Evolutionary conservation across 2,329 filamentous ascomycete species (phyloP).

Genomic region (Trichoderma sp.): DNA sequence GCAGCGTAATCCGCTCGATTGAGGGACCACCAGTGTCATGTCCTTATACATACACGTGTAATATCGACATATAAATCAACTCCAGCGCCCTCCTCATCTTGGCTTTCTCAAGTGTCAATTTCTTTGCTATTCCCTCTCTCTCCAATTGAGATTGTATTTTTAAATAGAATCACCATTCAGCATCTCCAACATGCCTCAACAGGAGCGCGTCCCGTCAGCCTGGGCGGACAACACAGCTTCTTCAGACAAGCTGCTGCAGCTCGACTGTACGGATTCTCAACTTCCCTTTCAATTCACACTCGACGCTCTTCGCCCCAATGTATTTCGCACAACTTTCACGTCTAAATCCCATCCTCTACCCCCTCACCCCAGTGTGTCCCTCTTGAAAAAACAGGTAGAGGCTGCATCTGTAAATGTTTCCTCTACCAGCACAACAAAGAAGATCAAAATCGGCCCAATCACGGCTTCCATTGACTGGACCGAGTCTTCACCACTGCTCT

Average conservation of each 20-base stretch:
- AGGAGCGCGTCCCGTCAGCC: slow-evolving; percentile 29
- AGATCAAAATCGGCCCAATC: slow-evolving; percentile 48
- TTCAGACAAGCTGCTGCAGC: slow-evolving; percentile 23
- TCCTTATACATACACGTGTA: slow-evolving; percentile 1
- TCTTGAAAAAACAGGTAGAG: slow-evolving; percentile 38
- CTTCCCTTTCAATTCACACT: slow-evolving; percentile 58
- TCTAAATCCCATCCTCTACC: slow-evolving; percentile 61
- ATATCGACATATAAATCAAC: not conserved
- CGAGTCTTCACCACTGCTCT: slow-evolving; percentile 53
- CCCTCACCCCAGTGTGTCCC: slow-evolving; percentile 59
- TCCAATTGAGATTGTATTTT: not conserved
- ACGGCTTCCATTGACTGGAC: slow-evolving; percentile 59
- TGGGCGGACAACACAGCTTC: slow-evolving; percentile 32
- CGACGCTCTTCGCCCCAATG: slow-evolving; percentile 57
- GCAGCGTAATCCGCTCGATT: not conserved
- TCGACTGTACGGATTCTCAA: slow-evolving; percentile 27
- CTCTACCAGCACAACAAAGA: slow-evolving; percentile 33
- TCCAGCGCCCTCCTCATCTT: not conserved
- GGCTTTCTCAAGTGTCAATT: not conserved
- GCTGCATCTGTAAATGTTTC: slow-evolving; percentile 23
- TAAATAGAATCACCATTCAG: not conserved
- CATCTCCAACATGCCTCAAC: slow-evolving; percentile 28
- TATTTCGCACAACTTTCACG: slow-evolving; percentile 68
- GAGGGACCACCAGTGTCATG: not conserved
- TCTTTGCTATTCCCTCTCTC: not conserved